These are phyloP conservation scores for Cladophialophora psammophila DNA, from an alignment of 2,329 filamentous ascomycete genomes.

Conservation along the genomic window DNA sequence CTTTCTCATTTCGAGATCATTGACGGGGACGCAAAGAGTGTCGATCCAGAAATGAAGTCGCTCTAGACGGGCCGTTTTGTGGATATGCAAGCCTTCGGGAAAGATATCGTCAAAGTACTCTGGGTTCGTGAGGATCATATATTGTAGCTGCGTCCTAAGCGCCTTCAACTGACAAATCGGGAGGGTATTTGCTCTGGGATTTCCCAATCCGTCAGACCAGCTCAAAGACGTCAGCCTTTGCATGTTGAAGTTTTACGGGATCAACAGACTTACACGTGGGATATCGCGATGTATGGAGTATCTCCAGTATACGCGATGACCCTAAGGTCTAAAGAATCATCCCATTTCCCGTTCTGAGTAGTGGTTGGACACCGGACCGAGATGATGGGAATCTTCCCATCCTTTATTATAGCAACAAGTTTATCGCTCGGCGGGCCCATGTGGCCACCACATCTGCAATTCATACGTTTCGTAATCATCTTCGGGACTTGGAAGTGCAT, in stretches of 20 bases:
- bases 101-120: constrained; percentile 5
- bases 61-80: neutral
- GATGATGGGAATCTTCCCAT: neutral
- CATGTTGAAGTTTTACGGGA: neutral
- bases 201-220: constrained; percentile 3
- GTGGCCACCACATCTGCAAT: constrained; percentile 1
- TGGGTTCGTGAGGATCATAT: constrained; percentile 1
- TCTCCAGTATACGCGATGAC: neutral
- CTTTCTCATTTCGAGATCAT: neutral
- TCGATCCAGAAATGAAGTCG: constrained; percentile 10
- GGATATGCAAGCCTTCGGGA: neutral
- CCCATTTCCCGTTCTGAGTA: neutral
- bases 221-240: neutral
- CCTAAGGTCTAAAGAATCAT: neutral
- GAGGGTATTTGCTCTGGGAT: neutral
- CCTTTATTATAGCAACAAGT: neutral
- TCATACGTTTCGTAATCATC: constrained; percentile 1
- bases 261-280: constrained; percentile 14
- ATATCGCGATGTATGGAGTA: neutral
- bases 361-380: neutral
- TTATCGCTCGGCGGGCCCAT: neutral
- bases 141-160: neutral
- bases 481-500: constrained; percentile 3
- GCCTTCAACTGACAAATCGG: neutral
- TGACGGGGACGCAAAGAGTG: constrained; percentile 1